Percentiles rank a stretch among this genome's conserved stretches.
These are phyloP conservation scores for Stachybotrys chlorohalonatus DNA, from an alignment of 2,329 filamentous ascomycete species.

Conservation along the genomic window DNA sequence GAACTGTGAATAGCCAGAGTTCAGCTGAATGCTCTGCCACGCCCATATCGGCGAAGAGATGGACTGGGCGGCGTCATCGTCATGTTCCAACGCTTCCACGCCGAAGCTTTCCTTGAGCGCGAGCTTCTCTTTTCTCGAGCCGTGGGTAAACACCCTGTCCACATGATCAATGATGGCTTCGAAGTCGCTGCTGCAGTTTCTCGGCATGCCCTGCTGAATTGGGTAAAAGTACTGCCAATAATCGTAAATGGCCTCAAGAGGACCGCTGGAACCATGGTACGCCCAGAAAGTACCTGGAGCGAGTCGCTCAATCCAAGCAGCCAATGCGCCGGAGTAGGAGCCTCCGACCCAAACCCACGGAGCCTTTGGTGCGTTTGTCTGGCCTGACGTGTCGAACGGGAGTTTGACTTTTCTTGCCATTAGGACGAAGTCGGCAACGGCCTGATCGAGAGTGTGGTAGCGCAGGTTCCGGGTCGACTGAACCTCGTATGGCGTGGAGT, in stretches of 20 bases:
- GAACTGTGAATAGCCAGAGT: conserved; percentile 22
- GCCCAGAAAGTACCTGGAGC: conserved; percentile 72
- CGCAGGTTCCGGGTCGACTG: conserved; percentile 58
- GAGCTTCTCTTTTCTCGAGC: conserved; percentile 16
- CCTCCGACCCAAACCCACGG: conserved; percentile 72
- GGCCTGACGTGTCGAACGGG: conserved; percentile 51
- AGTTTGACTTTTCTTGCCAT: conserved; percentile 66
- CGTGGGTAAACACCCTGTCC: conserved; percentile 35
- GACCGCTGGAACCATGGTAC: conserved; percentile 67
- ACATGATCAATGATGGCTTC: conserved; percentile 41
- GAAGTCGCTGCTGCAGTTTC: conserved; percentile 53
- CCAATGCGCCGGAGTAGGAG: conserved; percentile 69
- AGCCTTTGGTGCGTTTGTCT: conserved; percentile 54
- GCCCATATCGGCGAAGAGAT: conserved; percentile 7
- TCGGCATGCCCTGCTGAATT: conserved; percentile 32
- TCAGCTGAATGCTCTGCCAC: conserved; percentile 27
- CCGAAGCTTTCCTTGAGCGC: conserved; percentile 37
- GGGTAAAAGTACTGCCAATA: conserved; percentile 52
- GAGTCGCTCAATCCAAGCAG: conserved; percentile 60
- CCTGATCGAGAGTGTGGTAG: conserved; percentile 71
- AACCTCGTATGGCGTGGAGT: conserved; percentile 56
- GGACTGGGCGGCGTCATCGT: conserved; percentile 31
- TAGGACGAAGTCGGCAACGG: conserved; percentile 65
- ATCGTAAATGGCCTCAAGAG: conserved; percentile 65
- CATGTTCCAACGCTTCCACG: conserved; percentile 27